Conservation (phyloP, 225 moss, liverwort and hornwort species). For the Antitrichia curtipendula region DNA sequence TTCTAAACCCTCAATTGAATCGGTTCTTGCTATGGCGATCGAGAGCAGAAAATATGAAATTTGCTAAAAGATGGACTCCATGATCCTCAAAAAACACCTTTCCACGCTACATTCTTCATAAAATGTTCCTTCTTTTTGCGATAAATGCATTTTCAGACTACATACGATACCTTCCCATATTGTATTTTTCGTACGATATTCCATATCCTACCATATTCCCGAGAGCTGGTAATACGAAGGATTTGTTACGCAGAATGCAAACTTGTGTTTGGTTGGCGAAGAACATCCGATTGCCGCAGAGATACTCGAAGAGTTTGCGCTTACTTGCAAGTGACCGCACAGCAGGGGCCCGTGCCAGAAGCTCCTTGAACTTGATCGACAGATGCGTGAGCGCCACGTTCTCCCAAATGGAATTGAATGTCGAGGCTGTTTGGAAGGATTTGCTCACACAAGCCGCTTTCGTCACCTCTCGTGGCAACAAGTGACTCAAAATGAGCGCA, state of each 20-base stretch:
- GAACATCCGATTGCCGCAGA: background rate
- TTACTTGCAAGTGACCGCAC: background rate
- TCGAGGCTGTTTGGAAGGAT: background rate
- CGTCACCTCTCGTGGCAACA: conserved; percentile 15
- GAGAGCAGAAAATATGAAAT: background rate
- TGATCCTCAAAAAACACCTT: background rate
- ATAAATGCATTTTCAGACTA: background rate
- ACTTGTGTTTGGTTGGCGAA: conserved; percentile 15
- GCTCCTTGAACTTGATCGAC: background rate
- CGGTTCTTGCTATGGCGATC: background rate
- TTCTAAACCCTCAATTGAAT: background rate
- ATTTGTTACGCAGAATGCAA: background rate
- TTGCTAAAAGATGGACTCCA: too few species aligned
- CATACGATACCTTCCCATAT: background rate
- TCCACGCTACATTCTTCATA: too few species aligned
- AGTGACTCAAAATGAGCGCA: background rate
- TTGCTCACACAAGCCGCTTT: conserved; percentile 12
- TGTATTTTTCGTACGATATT: background rate
- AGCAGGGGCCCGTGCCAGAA: background rate
- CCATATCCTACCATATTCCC: background rate
- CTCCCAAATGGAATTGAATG: conserved; percentile 17
- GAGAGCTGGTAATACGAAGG: background rate
- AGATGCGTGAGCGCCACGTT: background rate
- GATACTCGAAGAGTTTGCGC: conserved; percentile 6
- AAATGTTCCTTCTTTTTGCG: background rate